phyloP scores from a whole-genome alignment of 129 eudicot species.

The Logfia minima region DNA sequence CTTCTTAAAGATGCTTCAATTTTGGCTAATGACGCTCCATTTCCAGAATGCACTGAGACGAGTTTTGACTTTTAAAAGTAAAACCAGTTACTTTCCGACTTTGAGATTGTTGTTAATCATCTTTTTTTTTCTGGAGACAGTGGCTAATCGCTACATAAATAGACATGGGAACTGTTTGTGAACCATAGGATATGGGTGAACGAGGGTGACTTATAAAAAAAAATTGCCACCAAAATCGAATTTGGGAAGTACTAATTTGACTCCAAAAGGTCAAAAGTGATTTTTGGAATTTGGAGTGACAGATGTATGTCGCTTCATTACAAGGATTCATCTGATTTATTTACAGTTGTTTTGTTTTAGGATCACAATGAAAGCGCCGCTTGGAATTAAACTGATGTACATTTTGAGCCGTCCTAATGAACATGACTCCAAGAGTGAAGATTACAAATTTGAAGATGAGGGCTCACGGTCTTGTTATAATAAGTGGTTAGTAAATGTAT shows the following conservation, averaged over 20 bases:
- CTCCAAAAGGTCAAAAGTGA: not conserved
- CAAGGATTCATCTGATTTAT: not conserved
- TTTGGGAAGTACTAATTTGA: not conserved
- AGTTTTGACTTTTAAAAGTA: constrained; percentile 4
- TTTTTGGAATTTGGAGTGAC: not conserved
- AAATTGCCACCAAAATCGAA: not conserved
- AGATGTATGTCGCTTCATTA: not conserved
- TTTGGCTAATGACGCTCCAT: not conserved
- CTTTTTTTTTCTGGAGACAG: not conserved
- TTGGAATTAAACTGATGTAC: not conserved
- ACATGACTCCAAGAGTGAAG: not conserved
- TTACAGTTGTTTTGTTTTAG: constrained; percentile 2
- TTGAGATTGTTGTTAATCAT: not conserved
- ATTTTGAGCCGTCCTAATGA: not conserved
- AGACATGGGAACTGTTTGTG: not conserved
- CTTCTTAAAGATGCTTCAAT: not conserved
- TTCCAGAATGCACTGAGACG: not conserved
- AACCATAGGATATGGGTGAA: not conserved
- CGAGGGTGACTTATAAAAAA: no score
- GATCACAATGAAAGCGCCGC: not conserved
- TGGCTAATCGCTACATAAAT: not conserved
- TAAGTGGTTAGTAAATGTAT: not conserved
- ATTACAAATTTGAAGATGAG: not conserved
- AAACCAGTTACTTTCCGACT: not conserved
- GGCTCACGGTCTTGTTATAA: not conserved